Percentiles rank a stretch among this genome's conserved stretches.
These are phyloP conservation scores for Dentiscutata heterogama DNA, from an alignment of 371 early-diverging fungal species.

Conservation along the genomic window DNA sequence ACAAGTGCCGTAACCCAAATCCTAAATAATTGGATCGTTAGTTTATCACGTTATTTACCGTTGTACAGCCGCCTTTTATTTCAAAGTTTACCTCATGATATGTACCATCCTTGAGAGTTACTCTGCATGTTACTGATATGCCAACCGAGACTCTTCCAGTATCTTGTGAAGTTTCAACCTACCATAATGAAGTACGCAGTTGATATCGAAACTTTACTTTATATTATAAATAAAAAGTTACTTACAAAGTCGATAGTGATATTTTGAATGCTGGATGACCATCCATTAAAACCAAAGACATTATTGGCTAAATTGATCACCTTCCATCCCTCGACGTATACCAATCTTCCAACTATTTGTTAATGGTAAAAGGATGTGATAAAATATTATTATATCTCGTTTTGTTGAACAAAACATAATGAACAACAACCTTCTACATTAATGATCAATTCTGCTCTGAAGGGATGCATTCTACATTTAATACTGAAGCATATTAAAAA, in stretches of 20 bases:
- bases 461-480: no score
- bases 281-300: conserved; percentile 98
- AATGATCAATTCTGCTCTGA: no score
- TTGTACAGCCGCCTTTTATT: no score
- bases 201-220: neutral
- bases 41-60: neutral
- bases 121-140: conserved; percentile 83
- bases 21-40: conserved; percentile 51
- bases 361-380: neutral
- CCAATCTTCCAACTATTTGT: conserved; percentile 20
- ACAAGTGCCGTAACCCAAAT: conserved; percentile 88
- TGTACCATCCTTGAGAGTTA: conserved; percentile 95
- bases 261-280: conserved; percentile 87
- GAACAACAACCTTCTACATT: no score
- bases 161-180: conserved; percentile 46
- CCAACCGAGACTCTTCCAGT: conserved; percentile 77
- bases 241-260: conserved; percentile 85
- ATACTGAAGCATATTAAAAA: neutral
- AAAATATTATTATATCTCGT: neutral
- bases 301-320: conserved; percentile 95
- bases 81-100: conserved; percentile 92
- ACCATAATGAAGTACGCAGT: neutral
- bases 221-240: neutral
- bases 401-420: neutral
- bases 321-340: conserved; percentile 95